Evolutionary conservation across 1,139 yeast genomes (phyloP).

Genomic region (Yamadazyma epiphylla): DNA sequence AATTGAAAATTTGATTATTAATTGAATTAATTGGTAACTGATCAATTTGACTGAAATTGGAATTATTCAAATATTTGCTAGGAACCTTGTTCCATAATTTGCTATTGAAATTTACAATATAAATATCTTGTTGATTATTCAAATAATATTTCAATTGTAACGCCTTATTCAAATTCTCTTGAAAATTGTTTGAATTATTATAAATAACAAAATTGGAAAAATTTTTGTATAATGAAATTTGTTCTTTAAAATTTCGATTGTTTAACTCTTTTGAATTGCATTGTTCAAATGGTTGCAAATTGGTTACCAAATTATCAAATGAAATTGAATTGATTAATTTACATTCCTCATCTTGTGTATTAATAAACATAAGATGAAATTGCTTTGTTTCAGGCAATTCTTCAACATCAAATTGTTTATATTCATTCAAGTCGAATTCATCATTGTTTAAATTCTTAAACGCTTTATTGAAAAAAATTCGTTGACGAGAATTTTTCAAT

Average conservation of each 20-base stretch:
- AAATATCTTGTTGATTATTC: conserved; percentile 10
- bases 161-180: conserved; percentile 11
- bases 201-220: conserved; percentile 32
- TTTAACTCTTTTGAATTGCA: conserved; percentile 12
- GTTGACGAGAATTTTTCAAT: conserved; percentile 22
- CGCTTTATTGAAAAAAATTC: conserved; percentile 18
- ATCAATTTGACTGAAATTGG: conserved; percentile 12
- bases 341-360: conserved; percentile 8
- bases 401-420: conserved; percentile 7
- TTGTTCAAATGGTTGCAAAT: conserved; percentile 1
- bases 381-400: conserved; percentile 7
- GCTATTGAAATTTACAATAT: conserved; percentile 15
- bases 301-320: conserved; percentile 5
- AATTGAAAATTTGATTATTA: conserved; percentile 15
- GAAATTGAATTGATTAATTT: conserved; percentile 11
- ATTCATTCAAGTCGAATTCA: conserved; percentile 8
- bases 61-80: conserved; percentile 12
- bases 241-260: conserved; percentile 30
- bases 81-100: conserved; percentile 16
- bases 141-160: conserved; percentile 6
- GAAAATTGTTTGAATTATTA: conserved; percentile 17
- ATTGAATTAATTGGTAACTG: conserved; percentile 16
- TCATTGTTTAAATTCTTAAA: conserved; percentile 11
- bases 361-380: conserved; percentile 13
- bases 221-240: conserved; percentile 30